Evolutionary conservation across 345 rosid genomes (phyloP).

Genomic region (Rhizophora mangle): DNA sequence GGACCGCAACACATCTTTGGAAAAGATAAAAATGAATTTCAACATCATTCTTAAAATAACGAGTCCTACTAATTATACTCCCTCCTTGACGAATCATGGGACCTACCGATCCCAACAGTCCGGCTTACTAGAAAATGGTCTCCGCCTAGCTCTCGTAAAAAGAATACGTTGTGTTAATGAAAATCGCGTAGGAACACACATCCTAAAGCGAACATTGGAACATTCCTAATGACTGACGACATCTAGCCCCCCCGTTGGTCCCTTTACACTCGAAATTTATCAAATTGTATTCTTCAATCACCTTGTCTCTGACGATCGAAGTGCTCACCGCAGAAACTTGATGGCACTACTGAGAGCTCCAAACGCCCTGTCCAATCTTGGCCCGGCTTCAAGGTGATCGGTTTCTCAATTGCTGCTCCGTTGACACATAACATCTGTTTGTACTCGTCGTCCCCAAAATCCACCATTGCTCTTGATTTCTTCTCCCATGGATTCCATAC

Average conservation of each 20-base stretch:
- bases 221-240: too few species aligned
- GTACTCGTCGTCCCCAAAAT: constrained; percentile 47
- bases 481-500: constrained; percentile 55
- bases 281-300: neutral
- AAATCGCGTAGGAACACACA: too few species aligned
- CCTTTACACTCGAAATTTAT: neutral
- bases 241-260: neutral
- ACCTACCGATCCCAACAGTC: too few species aligned
- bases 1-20: too few species aligned
- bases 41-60: too few species aligned
- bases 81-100: too few species aligned
- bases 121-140: too few species aligned
- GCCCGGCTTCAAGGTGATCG: constrained; percentile 28
- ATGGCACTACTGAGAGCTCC: constrained; percentile 27
- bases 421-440: constrained; percentile 44
- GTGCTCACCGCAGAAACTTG: constrained; percentile 27
- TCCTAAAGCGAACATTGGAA: too few species aligned
- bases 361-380: constrained; percentile 28
- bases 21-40: too few species aligned
- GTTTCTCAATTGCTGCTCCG: constrained; percentile 27
- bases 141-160: too few species aligned
- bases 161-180: too few species aligned
- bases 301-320: constrained; percentile 19
- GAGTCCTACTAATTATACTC: too few species aligned
- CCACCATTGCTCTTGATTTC: constrained; percentile 33